Conservation (phyloP, 139 green algal species). For the Asterochloris sp. region DNA sequence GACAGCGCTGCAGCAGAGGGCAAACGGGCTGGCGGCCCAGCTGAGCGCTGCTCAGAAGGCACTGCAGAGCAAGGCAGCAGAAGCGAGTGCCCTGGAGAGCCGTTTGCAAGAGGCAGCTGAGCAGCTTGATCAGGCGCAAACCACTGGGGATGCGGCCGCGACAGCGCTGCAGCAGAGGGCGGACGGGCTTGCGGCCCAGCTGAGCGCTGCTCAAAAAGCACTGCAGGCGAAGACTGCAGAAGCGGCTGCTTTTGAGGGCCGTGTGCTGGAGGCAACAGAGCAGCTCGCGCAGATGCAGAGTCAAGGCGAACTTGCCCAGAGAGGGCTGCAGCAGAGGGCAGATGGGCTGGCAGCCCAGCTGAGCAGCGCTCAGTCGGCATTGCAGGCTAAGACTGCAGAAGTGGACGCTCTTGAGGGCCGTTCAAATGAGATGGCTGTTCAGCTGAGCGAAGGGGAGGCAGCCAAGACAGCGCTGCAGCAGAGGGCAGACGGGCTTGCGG, state of each 20-base stretch:
- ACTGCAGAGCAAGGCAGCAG: too few relatives aligned
- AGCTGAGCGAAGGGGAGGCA: not conserved
- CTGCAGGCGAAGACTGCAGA: not conserved
- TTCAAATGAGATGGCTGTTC: not conserved
- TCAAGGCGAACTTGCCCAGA: too few relatives aligned
- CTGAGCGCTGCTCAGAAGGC: slow-evolving; percentile 8
- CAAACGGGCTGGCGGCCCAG: not conserved
- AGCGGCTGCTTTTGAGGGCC: too few relatives aligned
- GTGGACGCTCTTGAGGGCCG: not conserved
- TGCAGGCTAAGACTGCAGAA: not conserved
- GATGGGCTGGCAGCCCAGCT: too few relatives aligned
- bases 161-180: not conserved
- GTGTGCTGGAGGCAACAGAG: slow-evolving; percentile 4
- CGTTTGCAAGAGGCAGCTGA: too few relatives aligned
- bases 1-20: not conserved
- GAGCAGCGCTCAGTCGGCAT: not conserved
- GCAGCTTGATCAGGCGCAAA: too few relatives aligned
- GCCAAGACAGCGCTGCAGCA: slow-evolving; percentile 1
- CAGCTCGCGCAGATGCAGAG: not conserved
- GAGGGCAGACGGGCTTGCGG: slow-evolving; percentile 1
- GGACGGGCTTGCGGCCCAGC: not conserved
- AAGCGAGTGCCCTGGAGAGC: too few relatives aligned
- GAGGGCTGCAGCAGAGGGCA: not conserved
- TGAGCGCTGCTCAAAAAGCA: slow-evolving; percentile 4
- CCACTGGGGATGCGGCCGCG: too few relatives aligned